Base-by-base conservation (phyloP, 257 asterid species). In the Haberlea rhodopensis region DNA sequence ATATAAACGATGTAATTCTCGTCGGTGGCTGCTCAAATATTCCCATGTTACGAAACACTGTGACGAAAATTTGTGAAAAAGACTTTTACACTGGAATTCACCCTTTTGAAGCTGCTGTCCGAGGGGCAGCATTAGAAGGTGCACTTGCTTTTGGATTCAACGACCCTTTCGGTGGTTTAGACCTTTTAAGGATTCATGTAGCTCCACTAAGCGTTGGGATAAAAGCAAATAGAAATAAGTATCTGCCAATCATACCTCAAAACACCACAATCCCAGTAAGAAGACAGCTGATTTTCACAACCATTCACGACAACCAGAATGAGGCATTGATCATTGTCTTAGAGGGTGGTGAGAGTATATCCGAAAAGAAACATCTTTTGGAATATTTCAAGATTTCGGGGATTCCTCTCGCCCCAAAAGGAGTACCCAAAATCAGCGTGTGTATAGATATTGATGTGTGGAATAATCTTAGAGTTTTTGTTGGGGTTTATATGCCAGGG, bases 71-170 rank as follows among this genome's bases (percentile, higher is more conserved):
- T 11, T 87, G 87, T 68, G 74, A 67, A 57, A 79, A 53, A 34
- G 85, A 83, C 8, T 8, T 74, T 1, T 82, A 85, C 74, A 22
- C 66, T 0, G 87, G 81, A n/a, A 84, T 87, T 76, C 67, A 85
- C 70, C 88, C 82, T 0, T 20, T 90, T 57, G 97, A 87, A 74
- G 97, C 91, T 52, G 95, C 95, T 10, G 95, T 90, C 20, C 75
- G 85, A 1, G 97, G 97, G 57, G 97, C 97, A 8, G 96, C 96
- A 4, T 67, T 90, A 53, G 96, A 87, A 79, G 97, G 96, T 1
- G 97, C 96, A 0, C 82, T 87, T 20, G 90, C 96, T 25, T 85
- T 92, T 1, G 96, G 95, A 62, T 75, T 82, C 6, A 84, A 74
- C 6, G 95, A 90, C 49, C 90, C 95, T 8, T 85, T 82, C 18